A percentile compares a stretch with the other conserved stretches of the same genome.
Conservation (phyloP, 2,329 filamentous ascomycete genomes). For the Dissoconium aciculare region DNA sequence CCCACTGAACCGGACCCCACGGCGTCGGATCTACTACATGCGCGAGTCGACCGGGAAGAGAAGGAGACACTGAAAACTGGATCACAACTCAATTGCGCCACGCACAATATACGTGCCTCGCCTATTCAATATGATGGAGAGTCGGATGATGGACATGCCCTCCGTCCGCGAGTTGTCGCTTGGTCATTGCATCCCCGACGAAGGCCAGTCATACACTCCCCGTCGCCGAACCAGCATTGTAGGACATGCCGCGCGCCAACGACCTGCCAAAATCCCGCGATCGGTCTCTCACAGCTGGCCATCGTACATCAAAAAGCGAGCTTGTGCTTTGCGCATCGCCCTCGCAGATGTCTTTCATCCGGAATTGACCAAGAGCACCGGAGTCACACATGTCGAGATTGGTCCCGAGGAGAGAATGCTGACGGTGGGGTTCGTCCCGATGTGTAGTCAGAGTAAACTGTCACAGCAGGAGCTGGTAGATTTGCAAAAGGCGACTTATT, state of each 20-base stretch:
- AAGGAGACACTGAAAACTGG: no score
- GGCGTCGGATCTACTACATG: no score
- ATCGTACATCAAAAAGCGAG: constrained; percentile 21
- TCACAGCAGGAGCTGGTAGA: constrained; percentile 90
- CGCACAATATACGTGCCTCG: no score
- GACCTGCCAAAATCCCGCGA: constrained; percentile 22
- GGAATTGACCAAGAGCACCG: constrained; percentile 19
- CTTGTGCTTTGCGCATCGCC: constrained; percentile 20
- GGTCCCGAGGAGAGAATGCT: constrained; percentile 18
- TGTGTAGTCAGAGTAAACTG: constrained; percentile 83
- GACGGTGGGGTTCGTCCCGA: no score
- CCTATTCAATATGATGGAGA: no score
- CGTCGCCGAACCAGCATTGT: constrained; percentile 9
- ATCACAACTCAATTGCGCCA: no score
- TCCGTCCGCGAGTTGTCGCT: no score
- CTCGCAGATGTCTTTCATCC: constrained; percentile 20
- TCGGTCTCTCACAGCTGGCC: constrained; percentile 19
- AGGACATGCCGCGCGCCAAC: constrained; percentile 21
- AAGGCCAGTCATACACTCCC: no score
- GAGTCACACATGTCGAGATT: constrained; percentile 17
- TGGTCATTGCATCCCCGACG: no score
- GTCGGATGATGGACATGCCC: no score
- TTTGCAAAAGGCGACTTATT: constrained; percentile 92
- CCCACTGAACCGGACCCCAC: no score
- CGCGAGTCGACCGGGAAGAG: no score